Evolutionary conservation across 805 yeast species (phyloP).

Genomic region (Peterozyma toletana): DNA sequence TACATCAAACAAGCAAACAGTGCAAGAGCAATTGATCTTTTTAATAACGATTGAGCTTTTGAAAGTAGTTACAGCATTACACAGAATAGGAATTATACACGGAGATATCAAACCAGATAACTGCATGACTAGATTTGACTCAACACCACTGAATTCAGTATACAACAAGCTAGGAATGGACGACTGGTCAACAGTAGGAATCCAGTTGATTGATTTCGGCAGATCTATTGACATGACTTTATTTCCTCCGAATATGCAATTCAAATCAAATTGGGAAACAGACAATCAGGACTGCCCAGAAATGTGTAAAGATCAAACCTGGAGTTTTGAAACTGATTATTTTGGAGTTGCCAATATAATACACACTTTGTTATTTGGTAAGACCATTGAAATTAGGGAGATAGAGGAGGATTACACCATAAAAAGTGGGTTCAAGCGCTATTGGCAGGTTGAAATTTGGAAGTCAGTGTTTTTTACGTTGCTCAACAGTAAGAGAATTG

Average conservation of each 20-base stretch:
- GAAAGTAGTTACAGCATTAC: constrained; percentile 53
- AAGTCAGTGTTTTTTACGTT: constrained; percentile 51
- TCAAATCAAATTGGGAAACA: constrained; percentile 51
- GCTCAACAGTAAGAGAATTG: constrained; percentile 44
- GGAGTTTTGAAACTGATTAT: constrained; percentile 81
- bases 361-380: constrained; percentile 69
- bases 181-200: constrained; percentile 47
- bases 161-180: constrained; percentile 26
- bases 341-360: constrained; percentile 73
- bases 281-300: constrained; percentile 71
- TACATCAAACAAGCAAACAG: constrained; percentile 18
- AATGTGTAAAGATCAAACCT: constrained; percentile 49
- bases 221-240: constrained; percentile 65
- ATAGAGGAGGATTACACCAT: constrained; percentile 26
- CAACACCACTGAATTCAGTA: constrained; percentile 12
- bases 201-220: constrained; percentile 74
- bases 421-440: constrained; percentile 48
- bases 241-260: constrained; percentile 42
- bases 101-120: constrained; percentile 86
- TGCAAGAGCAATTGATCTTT: constrained; percentile 59
- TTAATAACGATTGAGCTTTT: constrained; percentile 62
- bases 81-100: constrained; percentile 61
- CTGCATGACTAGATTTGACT: constrained; percentile 61
- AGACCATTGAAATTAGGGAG: constrained; percentile 36
- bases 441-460: constrained; percentile 78